Base-by-base conservation (phyloP, 768 basidiomycete genomes). In the Leccinum truebloodii region DNA sequence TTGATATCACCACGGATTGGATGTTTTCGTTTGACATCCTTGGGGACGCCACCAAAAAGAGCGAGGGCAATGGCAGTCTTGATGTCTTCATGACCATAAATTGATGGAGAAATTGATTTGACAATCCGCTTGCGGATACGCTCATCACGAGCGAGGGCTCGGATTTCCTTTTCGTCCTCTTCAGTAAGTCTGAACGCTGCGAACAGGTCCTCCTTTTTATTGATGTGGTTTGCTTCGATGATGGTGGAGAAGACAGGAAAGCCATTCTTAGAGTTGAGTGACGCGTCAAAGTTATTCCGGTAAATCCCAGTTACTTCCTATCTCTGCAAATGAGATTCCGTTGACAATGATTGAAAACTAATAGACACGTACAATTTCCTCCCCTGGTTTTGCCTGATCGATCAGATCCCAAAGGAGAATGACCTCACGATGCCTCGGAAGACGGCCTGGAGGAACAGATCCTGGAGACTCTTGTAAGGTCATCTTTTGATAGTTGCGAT, bases 181-280 rank as follows among this genome's bases (percentile, higher is more conserved):
- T 98, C 96, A 0, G 95, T 98, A 24, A 99, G 83, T 30, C 94
- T 86, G 81, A 97, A 95, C 4, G 97, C 95, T n/a, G 97, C 96
- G 67, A 98, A 98, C 18, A 96, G 83, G 70, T 99, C 97, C 76
- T 98, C 96, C 75, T 98, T 98, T 81, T 98, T 98, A 80, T 97
- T 98, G 71, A 99, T 81, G 72, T 98, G 95, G 74, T 99, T 99
- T 18, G 95, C 97, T 73, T 98, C 97, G 59, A 99, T 90, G 64
- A 99, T 84, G 22, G 97, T 99, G 9, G 95, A 97, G 79, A 99
- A 99, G 34, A 99, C 97, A 2, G 97, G 97, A 79, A 99, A 99
- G 7, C 97, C 97, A 67, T 99, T 98, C 78, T 98, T 98, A 28
- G 94, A 88, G 74, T 99, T 99, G 67, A 99, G 85, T 3, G 95